These are phyloP conservation scores for Saprolegnia parasitica DNA, from an alignment of 352 stramenopile genomes.

Conservation along the genomic window DNA sequence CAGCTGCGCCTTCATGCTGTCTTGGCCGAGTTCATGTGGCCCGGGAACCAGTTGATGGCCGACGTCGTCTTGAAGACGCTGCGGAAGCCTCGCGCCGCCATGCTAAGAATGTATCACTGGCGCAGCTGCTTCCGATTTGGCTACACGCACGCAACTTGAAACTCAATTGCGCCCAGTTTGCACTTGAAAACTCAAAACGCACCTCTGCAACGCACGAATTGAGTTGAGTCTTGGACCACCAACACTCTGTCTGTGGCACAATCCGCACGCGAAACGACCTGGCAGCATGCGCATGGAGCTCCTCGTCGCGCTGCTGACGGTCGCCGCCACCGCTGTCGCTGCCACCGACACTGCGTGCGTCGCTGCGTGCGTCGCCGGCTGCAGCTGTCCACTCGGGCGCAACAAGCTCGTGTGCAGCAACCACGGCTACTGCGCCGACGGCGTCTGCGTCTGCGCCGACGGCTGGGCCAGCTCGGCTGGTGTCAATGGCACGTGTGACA, in stretches of 20 bases:
- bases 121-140: no score
- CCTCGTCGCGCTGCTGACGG: no score
- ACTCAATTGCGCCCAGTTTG: no score
- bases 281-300: no score
- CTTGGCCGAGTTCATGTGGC: slow-evolving; percentile 77
- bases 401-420: slow-evolving; percentile 9
- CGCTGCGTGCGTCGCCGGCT: not conserved
- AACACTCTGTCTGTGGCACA: no score
- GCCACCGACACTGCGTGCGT: not conserved
- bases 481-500: not conserved
- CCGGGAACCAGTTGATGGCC: slow-evolving; percentile 83
- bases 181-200: no score
- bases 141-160: no score
- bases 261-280: no score
- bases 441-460: not conserved
- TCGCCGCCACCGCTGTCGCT: no score
- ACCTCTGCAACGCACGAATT: no score
- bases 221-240: no score
- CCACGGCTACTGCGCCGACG: not conserved
- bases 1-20: slow-evolving; percentile 78
- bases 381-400: slow-evolving; percentile 1
- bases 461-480: not conserved
- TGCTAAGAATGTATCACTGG: not conserved
- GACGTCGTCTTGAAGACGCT: slow-evolving; percentile 26
- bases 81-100: slow-evolving; percentile 7